These are phyloP conservation scores for Salvia sclarea DNA, from an alignment of 305 asterid genomes.

Conservation along the genomic window DNA sequence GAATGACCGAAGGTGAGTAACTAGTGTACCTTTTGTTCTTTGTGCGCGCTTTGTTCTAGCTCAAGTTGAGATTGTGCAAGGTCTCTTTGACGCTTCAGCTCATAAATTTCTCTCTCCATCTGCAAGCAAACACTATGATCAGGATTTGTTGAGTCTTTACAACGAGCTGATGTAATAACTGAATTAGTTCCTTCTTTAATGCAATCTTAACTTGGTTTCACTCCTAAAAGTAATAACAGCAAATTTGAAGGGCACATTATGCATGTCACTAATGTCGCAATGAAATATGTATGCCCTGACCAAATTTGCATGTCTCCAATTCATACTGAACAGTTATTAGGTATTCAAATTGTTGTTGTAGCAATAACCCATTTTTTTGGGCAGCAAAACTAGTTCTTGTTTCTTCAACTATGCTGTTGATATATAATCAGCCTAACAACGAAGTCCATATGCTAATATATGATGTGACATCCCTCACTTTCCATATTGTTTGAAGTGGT, in stretches of 20 bases:
- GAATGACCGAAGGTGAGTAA: not conserved
- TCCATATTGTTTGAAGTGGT: not conserved
- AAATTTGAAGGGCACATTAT: not conserved
- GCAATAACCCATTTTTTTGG: too few species aligned
- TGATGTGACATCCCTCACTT: slow-evolving; percentile 5
- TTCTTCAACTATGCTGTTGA: too few species aligned
- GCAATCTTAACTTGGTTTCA: slow-evolving; percentile 13
- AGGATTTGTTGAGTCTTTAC: slow-evolving; percentile 1
- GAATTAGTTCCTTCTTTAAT: not conserved
- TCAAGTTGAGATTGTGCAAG: slow-evolving; percentile 75
- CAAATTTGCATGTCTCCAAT: not conserved
- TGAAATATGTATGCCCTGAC: not conserved
- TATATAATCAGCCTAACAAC: too few species aligned
- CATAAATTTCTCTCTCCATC: slow-evolving; percentile 91
- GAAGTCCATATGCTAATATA: not conserved
- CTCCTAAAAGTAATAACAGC: not conserved
- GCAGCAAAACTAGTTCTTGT: not conserved
- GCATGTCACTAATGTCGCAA: not conserved
- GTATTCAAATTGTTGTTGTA: too few species aligned
- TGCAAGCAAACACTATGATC: slow-evolving; percentile 39
- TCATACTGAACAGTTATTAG: not conserved
- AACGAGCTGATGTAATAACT: not conserved
- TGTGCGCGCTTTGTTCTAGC: slow-evolving; percentile 65
- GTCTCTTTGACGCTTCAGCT: slow-evolving; percentile 83
- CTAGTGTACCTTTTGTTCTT: slow-evolving; percentile 60